Evolutionary conservation across 352 stramenopile genomes (phyloP).

Genomic region (Phytophthora rubi): DNA sequence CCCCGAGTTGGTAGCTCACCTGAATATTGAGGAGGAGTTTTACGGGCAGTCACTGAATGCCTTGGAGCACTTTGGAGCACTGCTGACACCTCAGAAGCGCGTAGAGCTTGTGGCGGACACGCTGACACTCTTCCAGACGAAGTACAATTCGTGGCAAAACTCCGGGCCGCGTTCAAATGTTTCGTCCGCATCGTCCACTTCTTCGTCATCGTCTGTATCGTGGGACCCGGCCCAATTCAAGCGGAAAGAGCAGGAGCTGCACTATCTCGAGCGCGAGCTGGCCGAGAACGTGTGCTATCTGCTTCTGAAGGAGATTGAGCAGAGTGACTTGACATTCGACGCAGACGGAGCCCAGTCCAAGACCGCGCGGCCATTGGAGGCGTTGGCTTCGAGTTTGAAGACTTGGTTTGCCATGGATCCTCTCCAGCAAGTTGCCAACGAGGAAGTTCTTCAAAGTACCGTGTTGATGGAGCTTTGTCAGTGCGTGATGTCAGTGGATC

Average conservation of each 20-base stretch:
- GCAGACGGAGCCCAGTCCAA: not conserved
- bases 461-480: conserved; percentile 35
- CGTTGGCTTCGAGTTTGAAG: conserved; percentile 18
- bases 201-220: conserved; percentile 35
- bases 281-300: conserved; percentile 39
- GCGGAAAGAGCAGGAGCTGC: conserved; percentile 44
- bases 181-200: conserved; percentile 38
- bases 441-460: conserved; percentile 18
- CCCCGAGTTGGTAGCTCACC: conserved; percentile 25
- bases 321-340: conserved; percentile 14
- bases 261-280: conserved; percentile 46
- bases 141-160: conserved; percentile 46
- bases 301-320: conserved; percentile 36
- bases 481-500: conserved; percentile 29
- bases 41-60: conserved; percentile 53
- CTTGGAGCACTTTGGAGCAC: conserved; percentile 44
- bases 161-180: conserved; percentile 37
- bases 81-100: conserved; percentile 54
- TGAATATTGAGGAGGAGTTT: conserved; percentile 49
- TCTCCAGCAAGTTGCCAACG: conserved; percentile 25
- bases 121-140: conserved; percentile 49
- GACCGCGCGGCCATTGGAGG: conserved; percentile 7
- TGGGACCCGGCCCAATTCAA: conserved; percentile 39
- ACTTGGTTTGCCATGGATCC: conserved; percentile 41
- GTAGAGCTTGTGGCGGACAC: conserved; percentile 59